Conservation (phyloP, 2,329 filamentous ascomycete species). For the Neonectria magnoliae region DNA sequence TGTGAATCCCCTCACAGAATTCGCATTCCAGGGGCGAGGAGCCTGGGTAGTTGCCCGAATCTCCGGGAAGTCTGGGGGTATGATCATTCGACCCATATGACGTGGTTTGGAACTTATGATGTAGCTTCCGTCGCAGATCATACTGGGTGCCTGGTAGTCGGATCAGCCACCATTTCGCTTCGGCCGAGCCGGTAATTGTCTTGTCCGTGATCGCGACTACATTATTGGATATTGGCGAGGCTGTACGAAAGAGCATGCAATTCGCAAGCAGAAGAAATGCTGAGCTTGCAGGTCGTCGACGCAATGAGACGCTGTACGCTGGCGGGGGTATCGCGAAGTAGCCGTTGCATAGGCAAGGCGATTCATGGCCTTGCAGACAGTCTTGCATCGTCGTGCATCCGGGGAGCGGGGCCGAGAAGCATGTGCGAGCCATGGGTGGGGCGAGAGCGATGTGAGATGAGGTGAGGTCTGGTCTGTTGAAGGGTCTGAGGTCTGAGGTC, state of each 20-base stretch:
- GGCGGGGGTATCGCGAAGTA: background rate
- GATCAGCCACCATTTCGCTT: slow-evolving; percentile 1
- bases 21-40: slow-evolving; percentile 1
- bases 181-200: slow-evolving; percentile 1
- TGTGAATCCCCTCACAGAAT: slow-evolving; percentile 15
- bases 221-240: background rate
- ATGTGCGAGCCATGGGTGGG: slow-evolving; percentile 25
- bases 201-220: background rate
- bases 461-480: slow-evolving; percentile 28
- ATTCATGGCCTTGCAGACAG: slow-evolving; percentile 11
- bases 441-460: slow-evolving; percentile 27
- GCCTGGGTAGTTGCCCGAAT: background rate
- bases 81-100: slow-evolving; percentile 8
- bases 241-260: background rate
- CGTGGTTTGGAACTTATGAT: slow-evolving; percentile 7
- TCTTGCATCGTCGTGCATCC: slow-evolving; percentile 1
- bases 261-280: background rate
- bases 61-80: slow-evolving; percentile 5
- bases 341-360: slow-evolving; percentile 9
- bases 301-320: background rate
- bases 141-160: slow-evolving; percentile 6
- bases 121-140: slow-evolving; percentile 9
- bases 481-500: slow-evolving; percentile 9
- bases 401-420: slow-evolving; percentile 22
- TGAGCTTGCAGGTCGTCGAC: slow-evolving; percentile 1